Base-by-base conservation (phyloP, 1,139 yeast genomes). In the Sugiyamaella paludigena region DNA sequence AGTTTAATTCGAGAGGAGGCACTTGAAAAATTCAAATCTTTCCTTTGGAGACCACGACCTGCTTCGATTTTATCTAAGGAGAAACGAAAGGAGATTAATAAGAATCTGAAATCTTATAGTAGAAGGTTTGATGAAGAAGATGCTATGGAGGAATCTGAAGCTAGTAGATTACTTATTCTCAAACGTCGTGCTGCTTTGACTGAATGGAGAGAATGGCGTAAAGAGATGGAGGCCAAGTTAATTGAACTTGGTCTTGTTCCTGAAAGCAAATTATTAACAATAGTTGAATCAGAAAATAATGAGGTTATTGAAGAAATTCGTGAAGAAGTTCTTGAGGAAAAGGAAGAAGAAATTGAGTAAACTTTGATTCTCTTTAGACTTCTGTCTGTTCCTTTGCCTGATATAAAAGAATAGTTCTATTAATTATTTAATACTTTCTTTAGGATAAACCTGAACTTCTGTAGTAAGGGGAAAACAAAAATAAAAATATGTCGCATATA, bases 1-100 rank as follows among this genome's bases (percentile, higher is more conserved):
- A 77, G 76, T 58, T 60, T 83, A 58, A 70, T 88, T 56, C 81
- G 83, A 60, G 95, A 87, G 62, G 95, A 88, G 62, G 72, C 79
- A 33, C 69, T 87, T 53, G 95, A 87, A 63, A 86, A 83, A 55
- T 88, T 94, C 78, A 87, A 84, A 72, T 91, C 87, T 56, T 86
- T 92, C 63, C 76, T 83, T 55, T 94, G 99, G 99, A 86, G 99
- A 77, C 98, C 98, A 60, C 84, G 98, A 72, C 98, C 98, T 45
- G 81, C 79, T 16, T 77, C 91, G 4, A 72, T 83, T 56, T 80
- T 94, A 65, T 74, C 83, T 53, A 81, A 83, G 62, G 84, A 82
- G 58, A 95, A 88, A 66, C 79, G 80, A 75, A 87, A 88, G 84
- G 84, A 84, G 77, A 89, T 92, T 57, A 81, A 89, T 74, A 85